Conservation (phyloP, 2,329 filamentous ascomycete species). For the Botryosphaeria dothidea region DNA sequence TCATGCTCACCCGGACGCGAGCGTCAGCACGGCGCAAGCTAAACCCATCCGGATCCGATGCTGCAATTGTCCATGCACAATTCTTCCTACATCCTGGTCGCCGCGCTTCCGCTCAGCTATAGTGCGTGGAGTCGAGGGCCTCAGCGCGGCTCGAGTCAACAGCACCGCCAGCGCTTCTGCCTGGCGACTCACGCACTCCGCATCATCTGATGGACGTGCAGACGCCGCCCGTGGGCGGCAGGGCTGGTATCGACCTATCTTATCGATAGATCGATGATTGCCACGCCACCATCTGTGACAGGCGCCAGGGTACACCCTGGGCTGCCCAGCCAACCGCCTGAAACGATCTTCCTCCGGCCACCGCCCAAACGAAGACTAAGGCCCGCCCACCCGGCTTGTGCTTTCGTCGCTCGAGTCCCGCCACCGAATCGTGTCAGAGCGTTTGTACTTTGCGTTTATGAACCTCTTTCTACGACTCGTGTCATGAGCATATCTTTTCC, state of each 20-base stretch:
- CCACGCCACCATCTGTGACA: slow-evolving; percentile 13
- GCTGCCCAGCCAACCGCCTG: neutral
- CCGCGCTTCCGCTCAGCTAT: neutral
- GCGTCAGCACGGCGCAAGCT: neutral
- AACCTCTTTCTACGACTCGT: neutral
- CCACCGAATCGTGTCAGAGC: neutral
- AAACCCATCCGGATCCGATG: neutral
- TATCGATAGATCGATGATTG: slow-evolving; percentile 15
- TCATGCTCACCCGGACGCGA: neutral
- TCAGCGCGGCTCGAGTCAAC: neutral
- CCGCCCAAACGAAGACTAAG: neutral
- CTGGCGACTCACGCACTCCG: neutral
- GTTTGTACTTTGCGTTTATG: neutral
- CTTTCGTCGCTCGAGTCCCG: neutral
- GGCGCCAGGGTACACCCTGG: neutral
- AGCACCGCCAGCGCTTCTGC: neutral
- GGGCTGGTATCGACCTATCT: neutral
- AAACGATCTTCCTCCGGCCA: neutral
- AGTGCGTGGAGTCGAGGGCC: neutral
- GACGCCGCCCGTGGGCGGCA: neutral
- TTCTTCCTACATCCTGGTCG: neutral
- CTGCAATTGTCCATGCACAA: neutral
- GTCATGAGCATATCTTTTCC: neutral
- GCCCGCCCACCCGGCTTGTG: neutral
- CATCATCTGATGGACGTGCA: neutral